Evolutionary conservation across 768 basidiomycete species (phyloP).

Genomic region (Suillus subaureus): DNA sequence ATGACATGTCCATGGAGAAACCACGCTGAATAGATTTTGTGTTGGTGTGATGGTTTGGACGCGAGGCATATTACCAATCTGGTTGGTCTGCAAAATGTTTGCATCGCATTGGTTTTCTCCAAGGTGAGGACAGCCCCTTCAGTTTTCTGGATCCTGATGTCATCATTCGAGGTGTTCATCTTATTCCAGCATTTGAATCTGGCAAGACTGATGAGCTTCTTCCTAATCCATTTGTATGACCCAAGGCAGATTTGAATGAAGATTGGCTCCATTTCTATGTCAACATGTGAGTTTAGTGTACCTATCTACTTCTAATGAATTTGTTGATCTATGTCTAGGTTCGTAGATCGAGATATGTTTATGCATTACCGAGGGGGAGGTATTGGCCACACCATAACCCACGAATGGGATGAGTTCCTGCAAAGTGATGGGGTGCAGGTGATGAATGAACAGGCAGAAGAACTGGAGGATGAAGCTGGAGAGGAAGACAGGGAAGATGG

Average conservation of each 20-base stretch:
- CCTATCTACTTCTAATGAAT: not conserved
- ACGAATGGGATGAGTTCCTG: constrained; percentile 3
- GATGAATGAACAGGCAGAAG: not conserved
- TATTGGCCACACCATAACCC: constrained; percentile 27
- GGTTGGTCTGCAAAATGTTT: constrained; percentile 27
- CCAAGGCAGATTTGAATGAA: constrained; percentile 15
- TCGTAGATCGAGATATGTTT: constrained; percentile 38
- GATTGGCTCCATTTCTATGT: constrained; percentile 37
- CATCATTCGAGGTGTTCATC: constrained; percentile 26
- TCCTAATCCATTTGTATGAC: not conserved
- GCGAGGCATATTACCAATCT: constrained; percentile 30
- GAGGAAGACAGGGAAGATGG: not conserved
- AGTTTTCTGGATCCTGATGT: constrained; percentile 47
- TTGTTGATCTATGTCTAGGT: constrained; percentile 22
- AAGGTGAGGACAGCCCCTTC: constrained; percentile 31
- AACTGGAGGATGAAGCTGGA: not conserved
- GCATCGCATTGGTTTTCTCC: constrained; percentile 27
- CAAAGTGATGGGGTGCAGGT: not conserved
- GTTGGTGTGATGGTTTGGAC: constrained; percentile 43
- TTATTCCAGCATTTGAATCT: constrained; percentile 42
- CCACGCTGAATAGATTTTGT: constrained; percentile 38
- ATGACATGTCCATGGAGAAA: not conserved
- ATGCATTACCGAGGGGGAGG: constrained; percentile 33
- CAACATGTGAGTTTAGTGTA: constrained; percentile 28
- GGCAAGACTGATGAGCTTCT: constrained; percentile 19